Evolutionary conservation across 495 filamentous ascomycete species (phyloP).

Genomic region (Chaetomium fimeti): DNA sequence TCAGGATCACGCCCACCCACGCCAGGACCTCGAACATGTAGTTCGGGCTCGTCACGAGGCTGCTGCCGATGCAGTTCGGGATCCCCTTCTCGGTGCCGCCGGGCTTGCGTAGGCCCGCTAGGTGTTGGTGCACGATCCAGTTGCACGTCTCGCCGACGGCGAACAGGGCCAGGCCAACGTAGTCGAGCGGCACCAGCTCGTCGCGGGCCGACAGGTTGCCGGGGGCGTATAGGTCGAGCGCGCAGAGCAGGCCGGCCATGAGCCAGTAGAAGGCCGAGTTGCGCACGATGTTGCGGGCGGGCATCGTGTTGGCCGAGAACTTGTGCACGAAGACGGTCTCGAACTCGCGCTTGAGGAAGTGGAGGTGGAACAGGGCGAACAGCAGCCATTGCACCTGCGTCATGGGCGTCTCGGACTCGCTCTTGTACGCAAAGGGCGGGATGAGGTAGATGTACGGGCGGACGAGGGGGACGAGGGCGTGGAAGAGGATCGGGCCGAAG

Average conservation of each 20-base stretch:
- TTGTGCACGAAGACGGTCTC: conserved; percentile 94
- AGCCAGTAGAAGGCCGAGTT: conserved; percentile 91
- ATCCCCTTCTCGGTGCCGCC: conserved; percentile 85
- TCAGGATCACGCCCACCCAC: conserved; percentile 78
- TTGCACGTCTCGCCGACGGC: conserved; percentile 75
- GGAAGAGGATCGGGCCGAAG: conserved; percentile 88
- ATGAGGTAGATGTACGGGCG: conserved; percentile 72
- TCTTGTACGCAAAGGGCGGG: conserved; percentile 49
- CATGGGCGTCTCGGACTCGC: conserved; percentile 42
- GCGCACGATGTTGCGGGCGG: conserved; percentile 80
- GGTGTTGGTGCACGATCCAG: conserved; percentile 69
- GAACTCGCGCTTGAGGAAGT: conserved; percentile 94
- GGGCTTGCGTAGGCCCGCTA: conserved; percentile 70
- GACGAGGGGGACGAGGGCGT: conserved; percentile 63
- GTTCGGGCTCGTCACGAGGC: conserved; percentile 88
- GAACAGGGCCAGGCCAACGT: conserved; percentile 66
- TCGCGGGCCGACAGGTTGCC: conserved; percentile 55
- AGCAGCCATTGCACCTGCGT: conserved; percentile 68
- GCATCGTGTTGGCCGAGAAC: conserved; percentile 93
- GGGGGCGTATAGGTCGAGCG: conserved; percentile 81
- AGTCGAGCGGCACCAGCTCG: conserved; percentile 50
- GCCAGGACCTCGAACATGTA: conserved; percentile 89
- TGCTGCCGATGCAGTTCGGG: conserved; percentile 82
- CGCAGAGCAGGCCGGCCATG: conserved; percentile 75
- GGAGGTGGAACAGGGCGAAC: conserved; percentile 66